Conservation (phyloP, 2,329 filamentous ascomycete genomes). For the Colletotrichum salicis region DNA sequence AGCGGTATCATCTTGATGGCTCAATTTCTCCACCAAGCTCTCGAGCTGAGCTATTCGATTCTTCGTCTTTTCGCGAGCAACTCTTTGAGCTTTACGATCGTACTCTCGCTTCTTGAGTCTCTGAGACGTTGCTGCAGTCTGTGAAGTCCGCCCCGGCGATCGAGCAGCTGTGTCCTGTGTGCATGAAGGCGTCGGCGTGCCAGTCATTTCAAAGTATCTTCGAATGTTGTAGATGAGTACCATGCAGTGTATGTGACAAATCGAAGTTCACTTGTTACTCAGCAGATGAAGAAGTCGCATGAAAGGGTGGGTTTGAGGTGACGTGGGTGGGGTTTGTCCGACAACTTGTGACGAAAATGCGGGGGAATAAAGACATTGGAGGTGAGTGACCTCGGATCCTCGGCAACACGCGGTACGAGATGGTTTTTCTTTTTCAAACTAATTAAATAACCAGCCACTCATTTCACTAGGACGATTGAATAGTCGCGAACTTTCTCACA, state of each 20-base stretch:
- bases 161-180: not conserved
- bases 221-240: not conserved
- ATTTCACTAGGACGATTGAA: not conserved
- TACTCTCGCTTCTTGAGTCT: slow-evolving; percentile 44
- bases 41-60: slow-evolving; percentile 45
- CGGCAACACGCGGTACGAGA: not conserved
- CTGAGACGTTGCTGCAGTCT: slow-evolving; percentile 6
- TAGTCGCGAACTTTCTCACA: not conserved
- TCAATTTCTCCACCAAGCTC: slow-evolving; percentile 41
- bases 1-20: slow-evolving; percentile 37
- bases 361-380: not conserved
- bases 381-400: not conserved
- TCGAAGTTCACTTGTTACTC: not conserved
- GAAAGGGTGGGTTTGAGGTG: not conserved
- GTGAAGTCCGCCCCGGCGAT: not conserved
- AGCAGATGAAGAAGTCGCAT: not conserved
- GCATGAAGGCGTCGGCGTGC: not conserved
- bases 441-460: not conserved
- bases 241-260: no score
- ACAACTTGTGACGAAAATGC: not conserved
- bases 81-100: slow-evolving; percentile 45
- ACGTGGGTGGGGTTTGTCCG: slow-evolving; percentile 1
- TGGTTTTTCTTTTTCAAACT: not conserved
- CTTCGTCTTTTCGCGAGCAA: slow-evolving; percentile 44
- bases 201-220: not conserved